Percentiles rank a stretch among this genome's conserved stretches.
Conservation (phyloP, 2,329 filamentous ascomycete species). For the Aspergillus japonicus region DNA sequence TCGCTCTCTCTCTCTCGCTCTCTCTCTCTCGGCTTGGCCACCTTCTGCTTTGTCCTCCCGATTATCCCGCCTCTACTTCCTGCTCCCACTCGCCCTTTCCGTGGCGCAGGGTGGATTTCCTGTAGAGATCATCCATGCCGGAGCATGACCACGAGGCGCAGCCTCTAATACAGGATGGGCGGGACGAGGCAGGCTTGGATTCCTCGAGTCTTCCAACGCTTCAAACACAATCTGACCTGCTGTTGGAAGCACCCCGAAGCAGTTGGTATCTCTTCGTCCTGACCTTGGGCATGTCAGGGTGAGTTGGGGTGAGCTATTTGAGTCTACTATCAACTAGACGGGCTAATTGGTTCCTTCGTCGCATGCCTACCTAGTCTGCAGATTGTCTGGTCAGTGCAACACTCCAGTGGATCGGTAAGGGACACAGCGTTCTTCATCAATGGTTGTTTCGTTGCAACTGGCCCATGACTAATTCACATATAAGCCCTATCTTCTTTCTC, state of each 20-base stretch:
- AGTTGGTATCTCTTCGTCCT: conserved; percentile 79
- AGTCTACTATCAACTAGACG: background rate
- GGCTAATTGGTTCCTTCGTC: background rate
- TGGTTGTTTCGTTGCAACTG: too few species aligned
- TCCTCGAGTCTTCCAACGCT: background rate
- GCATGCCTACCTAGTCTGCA: conserved; percentile 60
- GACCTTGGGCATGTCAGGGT: conserved; percentile 78
- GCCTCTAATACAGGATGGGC: conserved; percentile 6
- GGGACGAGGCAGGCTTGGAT: background rate
- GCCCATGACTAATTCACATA: background rate
- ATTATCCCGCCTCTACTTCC: too few species aligned
- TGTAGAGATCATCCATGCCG: background rate
- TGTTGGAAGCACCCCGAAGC: conserved; percentile 58
- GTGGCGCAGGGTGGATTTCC: background rate
- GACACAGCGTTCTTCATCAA: too few species aligned
- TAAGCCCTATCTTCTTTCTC: conserved; percentile 69
- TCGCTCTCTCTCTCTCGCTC: background rate
- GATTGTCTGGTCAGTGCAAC: conserved; percentile 90
- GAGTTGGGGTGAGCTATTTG: conserved; percentile 20
- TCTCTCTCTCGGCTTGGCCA: background rate
- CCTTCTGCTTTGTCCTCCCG: too few species aligned
- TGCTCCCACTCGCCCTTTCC: too few species aligned
- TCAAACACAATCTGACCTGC: background rate
- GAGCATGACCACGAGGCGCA: conserved; percentile 1
- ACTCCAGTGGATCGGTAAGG: conserved; percentile 79